phyloP scores from a whole-genome alignment of 2,329 filamentous ascomycete species.

The Calycina herbarum region DNA sequence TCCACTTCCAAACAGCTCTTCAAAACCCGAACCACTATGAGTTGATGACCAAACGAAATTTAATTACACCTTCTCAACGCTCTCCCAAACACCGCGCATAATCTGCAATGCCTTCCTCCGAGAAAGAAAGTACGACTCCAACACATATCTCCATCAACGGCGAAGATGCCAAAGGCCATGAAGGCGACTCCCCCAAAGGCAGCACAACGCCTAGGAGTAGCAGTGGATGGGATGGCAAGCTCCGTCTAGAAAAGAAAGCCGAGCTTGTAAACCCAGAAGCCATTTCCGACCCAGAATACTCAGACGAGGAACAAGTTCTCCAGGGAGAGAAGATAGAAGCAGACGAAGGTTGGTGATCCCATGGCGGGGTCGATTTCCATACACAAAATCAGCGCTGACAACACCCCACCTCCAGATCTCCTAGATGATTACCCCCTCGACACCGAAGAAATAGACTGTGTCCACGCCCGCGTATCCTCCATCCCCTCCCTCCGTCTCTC shows the following conservation, averaged over 20 bases:
- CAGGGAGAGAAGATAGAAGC: conserved; percentile 74
- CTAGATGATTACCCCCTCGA: conserved; percentile 61
- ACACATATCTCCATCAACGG: conserved; percentile 31
- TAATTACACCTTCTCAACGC: background rate
- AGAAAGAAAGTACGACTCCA: conserved; percentile 27
- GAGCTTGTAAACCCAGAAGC: conserved; percentile 77
- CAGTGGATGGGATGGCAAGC: conserved; percentile 82
- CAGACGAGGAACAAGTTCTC: conserved; percentile 68
- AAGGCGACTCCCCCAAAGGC: conserved; percentile 30
- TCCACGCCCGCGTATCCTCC: conserved; percentile 81
- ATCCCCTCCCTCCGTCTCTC: conserved; percentile 78
- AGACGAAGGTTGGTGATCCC: conserved; percentile 65
- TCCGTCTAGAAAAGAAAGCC: conserved; percentile 70
- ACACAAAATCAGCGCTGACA: conserved; percentile 9
- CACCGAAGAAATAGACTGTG: conserved; percentile 79
- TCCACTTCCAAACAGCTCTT: background rate
- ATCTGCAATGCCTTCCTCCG: conserved; percentile 25
- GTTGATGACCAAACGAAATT: conserved; percentile 12
- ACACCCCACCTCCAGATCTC: conserved; percentile 47
- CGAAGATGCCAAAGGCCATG: conserved; percentile 28
- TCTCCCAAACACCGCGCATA: background rate
- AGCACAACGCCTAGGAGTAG: conserved; percentile 45
- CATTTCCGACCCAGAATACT: conserved; percentile 82
- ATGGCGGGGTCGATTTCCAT: conserved; percentile 12
- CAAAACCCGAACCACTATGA: conserved; percentile 18